Base-by-base conservation (phyloP, 345 rosid species). In the Populus euphratica region DNA sequence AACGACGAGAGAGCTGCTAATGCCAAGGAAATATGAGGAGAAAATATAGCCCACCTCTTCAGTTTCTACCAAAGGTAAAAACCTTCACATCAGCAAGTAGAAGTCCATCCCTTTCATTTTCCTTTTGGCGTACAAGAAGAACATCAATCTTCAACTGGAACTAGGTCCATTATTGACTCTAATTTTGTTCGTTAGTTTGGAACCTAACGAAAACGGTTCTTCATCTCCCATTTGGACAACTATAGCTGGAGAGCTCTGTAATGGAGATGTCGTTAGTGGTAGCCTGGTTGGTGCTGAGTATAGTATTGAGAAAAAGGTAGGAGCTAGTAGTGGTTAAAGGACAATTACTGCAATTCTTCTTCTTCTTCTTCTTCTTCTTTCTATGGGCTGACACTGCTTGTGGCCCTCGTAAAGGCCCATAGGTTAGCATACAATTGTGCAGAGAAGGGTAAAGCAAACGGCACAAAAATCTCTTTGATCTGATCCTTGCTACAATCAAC, bases 51-150 rank as follows among this genome's bases (percentile, higher is more conserved):
- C 59, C 76, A 5, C 36, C 70, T 5, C 33, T 56, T 62, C 47
- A 38, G 5, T 56, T 66, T 77, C 68, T 72, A 65, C 65, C 82
- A 2, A 73, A 63, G 73, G 86, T 83, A 71, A 84, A 86, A 87
- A 79, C 54, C 80, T 78, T 76, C 85, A 70, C 81, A 72, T 87
- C 85, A 80, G 18, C 5, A 13, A 16, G 72, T 72, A 62, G 67
- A 66, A 49, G 74, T 66, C 76, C 67, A 70, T 44, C 69, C 50
- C 69, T 29, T 72, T 5, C 20, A 16, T 75, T 77, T 74, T 38
- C 74, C 73, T 62, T 59, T 43, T 31, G 20, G 17, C 50, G 76
- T 72, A 9, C 69, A 14, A 31, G 39, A 62, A n/a, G 36, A 63
- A 56, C 62, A 67, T 63, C 63, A 21, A 41, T 47, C 18, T 56